Evolutionary conservation across 2,329 filamentous ascomycete species (phyloP).

Genomic region (Chrysosporium queenslandicum): DNA sequence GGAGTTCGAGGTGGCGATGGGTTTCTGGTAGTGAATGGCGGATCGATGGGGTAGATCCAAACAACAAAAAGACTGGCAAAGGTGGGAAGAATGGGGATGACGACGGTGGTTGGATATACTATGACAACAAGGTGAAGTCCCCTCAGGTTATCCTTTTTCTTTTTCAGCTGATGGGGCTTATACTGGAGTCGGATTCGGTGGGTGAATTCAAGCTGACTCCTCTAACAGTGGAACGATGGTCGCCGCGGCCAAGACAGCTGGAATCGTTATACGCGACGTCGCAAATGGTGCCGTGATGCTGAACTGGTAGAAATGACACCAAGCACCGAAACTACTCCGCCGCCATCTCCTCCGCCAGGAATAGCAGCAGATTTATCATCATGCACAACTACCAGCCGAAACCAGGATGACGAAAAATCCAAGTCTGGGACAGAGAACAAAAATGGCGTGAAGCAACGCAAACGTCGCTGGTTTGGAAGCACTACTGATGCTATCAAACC

Average conservation of each 20-base stretch:
- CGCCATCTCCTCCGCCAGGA: constrained; percentile 34
- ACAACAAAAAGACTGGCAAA: constrained; percentile 33
- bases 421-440: constrained; percentile 16
- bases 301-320: constrained; percentile 71
- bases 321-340: constrained; percentile 9
- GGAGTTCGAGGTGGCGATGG: constrained; percentile 64
- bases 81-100: constrained; percentile 47
- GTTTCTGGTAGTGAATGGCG: constrained; percentile 76
- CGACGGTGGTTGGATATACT: constrained; percentile 87
- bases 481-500: constrained; percentile 9
- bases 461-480: constrained; percentile 31
- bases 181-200: neutral
- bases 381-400: neutral
- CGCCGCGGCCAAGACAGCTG: constrained; percentile 78
- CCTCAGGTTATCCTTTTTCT: no score
- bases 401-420: constrained; percentile 14
- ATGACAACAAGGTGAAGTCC: constrained; percentile 78
- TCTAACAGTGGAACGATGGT: constrained; percentile 70
- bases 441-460: constrained; percentile 26
- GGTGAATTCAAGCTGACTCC: constrained; percentile 1
- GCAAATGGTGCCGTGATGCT: constrained; percentile 95
- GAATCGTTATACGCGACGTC: constrained; percentile 82
- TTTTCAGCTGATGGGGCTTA: no score
- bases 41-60: constrained; percentile 55
- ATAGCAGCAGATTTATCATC: constrained; percentile 22